phyloP scores from a whole-genome alignment of 345 rosid genomes.

The Trapa bicornis region DNA sequence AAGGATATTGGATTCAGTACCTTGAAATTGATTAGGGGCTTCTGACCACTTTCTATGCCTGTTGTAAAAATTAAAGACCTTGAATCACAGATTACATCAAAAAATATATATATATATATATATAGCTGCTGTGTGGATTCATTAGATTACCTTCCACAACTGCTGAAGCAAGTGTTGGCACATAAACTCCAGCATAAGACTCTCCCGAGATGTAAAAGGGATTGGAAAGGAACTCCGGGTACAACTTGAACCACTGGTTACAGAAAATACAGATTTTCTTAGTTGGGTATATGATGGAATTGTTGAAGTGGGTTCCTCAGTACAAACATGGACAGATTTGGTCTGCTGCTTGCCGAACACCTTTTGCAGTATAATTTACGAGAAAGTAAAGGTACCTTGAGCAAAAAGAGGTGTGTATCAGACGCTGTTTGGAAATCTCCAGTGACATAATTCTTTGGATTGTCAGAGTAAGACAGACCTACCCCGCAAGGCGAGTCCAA shows the following conservation, averaged over 20 bases:
- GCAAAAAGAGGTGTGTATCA: slow-evolving; percentile 35
- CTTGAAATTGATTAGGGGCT: slow-evolving; percentile 27
- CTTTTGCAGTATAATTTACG: not conserved
- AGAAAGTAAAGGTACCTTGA: slow-evolving; percentile 21
- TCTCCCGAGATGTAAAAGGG: slow-evolving; percentile 31
- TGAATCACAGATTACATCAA: not conserved
- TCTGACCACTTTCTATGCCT: slow-evolving; percentile 23
- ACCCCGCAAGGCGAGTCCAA: slow-evolving; percentile 44
- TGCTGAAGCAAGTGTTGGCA: slow-evolving; percentile 22
- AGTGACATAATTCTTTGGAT: slow-evolving; percentile 15
- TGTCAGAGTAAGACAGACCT: slow-evolving; percentile 35
- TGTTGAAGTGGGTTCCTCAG: too few relatives aligned
- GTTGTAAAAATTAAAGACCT: not conserved
- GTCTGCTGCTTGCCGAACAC: not conserved
- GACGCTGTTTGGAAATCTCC: slow-evolving; percentile 29
- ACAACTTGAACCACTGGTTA: slow-evolving; percentile 22
- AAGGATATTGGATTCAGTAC: slow-evolving; percentile 7
- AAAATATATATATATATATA: not conserved
- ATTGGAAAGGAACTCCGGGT: slow-evolving; percentile 23
- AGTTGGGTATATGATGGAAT: too few relatives aligned
- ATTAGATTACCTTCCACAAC: slow-evolving; percentile 20
- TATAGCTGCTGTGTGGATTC: not conserved
- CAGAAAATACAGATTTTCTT: not conserved
- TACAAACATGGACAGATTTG: too few relatives aligned
- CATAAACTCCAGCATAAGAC: slow-evolving; percentile 31